Conservation (phyloP, 169 alveolate genomes). For the Perkinsus marinus region DNA sequence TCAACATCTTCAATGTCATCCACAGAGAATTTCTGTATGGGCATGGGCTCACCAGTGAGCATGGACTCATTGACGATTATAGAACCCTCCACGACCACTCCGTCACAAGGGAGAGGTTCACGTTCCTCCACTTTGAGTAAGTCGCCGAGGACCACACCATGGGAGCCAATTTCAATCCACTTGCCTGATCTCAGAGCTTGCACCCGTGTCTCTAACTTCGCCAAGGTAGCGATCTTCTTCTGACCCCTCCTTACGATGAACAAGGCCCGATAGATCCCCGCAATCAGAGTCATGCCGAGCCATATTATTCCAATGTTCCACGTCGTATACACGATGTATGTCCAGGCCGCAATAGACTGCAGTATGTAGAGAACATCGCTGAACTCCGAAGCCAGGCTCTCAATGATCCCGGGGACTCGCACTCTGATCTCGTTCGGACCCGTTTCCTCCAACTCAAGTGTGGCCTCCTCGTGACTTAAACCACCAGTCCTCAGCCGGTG, state of each 20-base stretch:
- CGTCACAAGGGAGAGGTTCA: neutral
- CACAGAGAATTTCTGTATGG: slow-evolving; percentile 1
- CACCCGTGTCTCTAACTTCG: neutral
- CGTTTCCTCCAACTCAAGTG: neutral
- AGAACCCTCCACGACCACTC: neutral
- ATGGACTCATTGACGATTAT: neutral
- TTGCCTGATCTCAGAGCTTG: neutral
- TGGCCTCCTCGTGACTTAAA: neutral
- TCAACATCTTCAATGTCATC: neutral
- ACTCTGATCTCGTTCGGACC: neutral
- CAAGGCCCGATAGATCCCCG: neutral
- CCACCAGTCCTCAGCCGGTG: neutral
- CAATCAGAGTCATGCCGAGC: neutral
- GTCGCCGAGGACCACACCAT: neutral
- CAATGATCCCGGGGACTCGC: neutral
- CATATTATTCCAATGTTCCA: neutral
- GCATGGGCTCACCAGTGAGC: slow-evolving; percentile 5
- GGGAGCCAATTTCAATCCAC: neutral
- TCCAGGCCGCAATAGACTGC: neutral
- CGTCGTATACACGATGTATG: neutral
- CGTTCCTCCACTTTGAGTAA: neutral
- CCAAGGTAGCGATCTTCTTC: neutral
- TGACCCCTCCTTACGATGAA: neutral
- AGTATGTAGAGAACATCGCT: neutral
- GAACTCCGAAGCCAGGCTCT: neutral